A percentile compares a stretch with the other conserved stretches of the same genome.
Evolutionary conservation across 441 rosid species (phyloP).

Genomic region (Corymbia citriodora): DNA sequence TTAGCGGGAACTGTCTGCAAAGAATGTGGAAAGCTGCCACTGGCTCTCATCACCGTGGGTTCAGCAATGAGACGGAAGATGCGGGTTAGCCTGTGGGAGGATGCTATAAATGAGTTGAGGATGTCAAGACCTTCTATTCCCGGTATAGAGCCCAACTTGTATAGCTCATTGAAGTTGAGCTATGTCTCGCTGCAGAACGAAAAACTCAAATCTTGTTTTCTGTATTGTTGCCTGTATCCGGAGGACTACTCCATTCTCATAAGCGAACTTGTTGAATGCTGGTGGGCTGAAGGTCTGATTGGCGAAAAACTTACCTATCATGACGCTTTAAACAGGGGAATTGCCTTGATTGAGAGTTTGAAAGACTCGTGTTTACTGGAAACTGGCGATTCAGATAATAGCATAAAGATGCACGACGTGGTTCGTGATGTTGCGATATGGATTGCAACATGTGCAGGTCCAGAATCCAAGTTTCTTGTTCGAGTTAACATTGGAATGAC

Average conservation of each 20-base stretch:
- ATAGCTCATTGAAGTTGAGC: slow-evolving; percentile 30
- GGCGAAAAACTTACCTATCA: background rate
- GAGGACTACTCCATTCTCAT: slow-evolving; percentile 28
- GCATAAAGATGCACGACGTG: slow-evolving; percentile 35
- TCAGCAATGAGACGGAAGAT: slow-evolving; percentile 29
- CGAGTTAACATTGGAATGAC: slow-evolving; percentile 17
- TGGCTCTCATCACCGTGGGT: slow-evolving; percentile 27
- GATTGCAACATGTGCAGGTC: slow-evolving; percentile 17
- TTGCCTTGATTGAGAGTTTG: slow-evolving; percentile 25
- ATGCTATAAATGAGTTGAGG: slow-evolving; percentile 23
- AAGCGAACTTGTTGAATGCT: slow-evolving; percentile 23
- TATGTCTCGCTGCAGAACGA: slow-evolving; percentile 19
- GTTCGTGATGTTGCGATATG: slow-evolving; percentile 37
- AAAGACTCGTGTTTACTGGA: slow-evolving; percentile 32
- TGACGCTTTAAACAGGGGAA: background rate
- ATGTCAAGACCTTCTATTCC: slow-evolving; percentile 18
- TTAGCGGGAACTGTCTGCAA: slow-evolving; percentile 13
- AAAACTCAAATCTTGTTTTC: slow-evolving; percentile 25
- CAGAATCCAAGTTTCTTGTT: slow-evolving; percentile 21
- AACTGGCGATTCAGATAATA: slow-evolving; percentile 14
- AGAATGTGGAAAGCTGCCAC: slow-evolving; percentile 34
- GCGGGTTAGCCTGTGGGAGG: slow-evolving; percentile 16
- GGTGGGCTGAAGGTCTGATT: slow-evolving; percentile 2
- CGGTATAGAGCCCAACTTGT: slow-evolving; percentile 27
- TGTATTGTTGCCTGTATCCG: slow-evolving; percentile 35